Evolutionary conservation across 495 filamentous ascomycete genomes (phyloP).

Genomic region (Delitschia confertaspora): DNA sequence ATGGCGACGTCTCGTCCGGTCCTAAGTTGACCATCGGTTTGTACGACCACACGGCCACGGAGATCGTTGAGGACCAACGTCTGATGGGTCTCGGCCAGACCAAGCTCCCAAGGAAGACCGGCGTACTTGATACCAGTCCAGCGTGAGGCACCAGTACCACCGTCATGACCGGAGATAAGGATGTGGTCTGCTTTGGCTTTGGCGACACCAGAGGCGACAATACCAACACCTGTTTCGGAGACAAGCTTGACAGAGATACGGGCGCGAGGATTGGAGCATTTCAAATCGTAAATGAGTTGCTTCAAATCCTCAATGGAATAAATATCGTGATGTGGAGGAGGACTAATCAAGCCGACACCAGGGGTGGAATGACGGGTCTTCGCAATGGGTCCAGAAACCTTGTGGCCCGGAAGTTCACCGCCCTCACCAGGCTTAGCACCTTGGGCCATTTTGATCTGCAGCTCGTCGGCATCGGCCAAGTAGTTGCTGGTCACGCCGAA

Average conservation of each 20-base stretch:
- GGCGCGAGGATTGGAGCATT: conserved; percentile 91
- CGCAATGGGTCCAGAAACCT: conserved; percentile 94
- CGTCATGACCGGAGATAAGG: conserved; percentile 94
- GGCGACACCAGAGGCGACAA: conserved; percentile 95
- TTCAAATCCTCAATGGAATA: conserved; percentile 99
- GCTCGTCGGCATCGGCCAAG: conserved; percentile 93
- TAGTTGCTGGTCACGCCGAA: conserved; percentile 99
- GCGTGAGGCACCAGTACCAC: conserved; percentile 92
- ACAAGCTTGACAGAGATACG: conserved; percentile 98
- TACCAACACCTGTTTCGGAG: conserved; percentile 96
- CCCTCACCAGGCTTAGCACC: conserved; percentile 98
- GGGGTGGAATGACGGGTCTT: conserved; percentile 97
- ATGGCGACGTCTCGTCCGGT: conserved; percentile 95
- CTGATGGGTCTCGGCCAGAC: conserved; percentile 97
- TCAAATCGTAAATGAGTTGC: conserved; percentile 97
- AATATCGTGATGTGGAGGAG: conserved; percentile 97
- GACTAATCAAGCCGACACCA: conserved; percentile 96
- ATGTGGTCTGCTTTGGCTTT: conserved; percentile 99
- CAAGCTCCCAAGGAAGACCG: conserved; percentile 95
- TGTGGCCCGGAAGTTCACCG: conserved; percentile 96
- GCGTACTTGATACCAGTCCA: conserved; percentile 99
- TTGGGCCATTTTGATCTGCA: conserved; percentile 99
- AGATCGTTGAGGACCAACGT: conserved; percentile 98
- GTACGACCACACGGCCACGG: conserved; percentile 90
- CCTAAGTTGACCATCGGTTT: conserved; percentile 93